Conservation (phyloP, 805 yeast genomes). For the Jamesozyma spencerorum region DNA sequence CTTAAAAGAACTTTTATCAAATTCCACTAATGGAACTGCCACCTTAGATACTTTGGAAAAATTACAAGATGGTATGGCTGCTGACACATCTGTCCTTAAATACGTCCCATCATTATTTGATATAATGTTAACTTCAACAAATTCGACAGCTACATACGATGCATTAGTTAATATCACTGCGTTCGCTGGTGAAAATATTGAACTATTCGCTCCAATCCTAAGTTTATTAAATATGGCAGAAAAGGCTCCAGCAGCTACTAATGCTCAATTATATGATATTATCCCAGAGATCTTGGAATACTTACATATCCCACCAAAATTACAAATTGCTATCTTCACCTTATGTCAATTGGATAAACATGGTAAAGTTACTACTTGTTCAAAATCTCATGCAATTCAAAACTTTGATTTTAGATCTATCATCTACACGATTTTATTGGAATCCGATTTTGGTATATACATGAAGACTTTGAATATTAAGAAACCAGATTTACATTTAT, state of each 20-base stretch:
- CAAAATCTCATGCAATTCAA: constrained; percentile 27
- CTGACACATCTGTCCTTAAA: constrained; percentile 9
- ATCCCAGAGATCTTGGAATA: constrained; percentile 21
- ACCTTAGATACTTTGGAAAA: constrained; percentile 14
- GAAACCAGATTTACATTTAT: constrained; percentile 22
- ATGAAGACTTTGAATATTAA: constrained; percentile 21
- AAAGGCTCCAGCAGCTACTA: constrained; percentile 9
- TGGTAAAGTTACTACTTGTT: constrained; percentile 19
- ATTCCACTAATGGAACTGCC: constrained; percentile 16
- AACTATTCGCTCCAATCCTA: constrained; percentile 17
- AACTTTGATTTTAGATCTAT: constrained; percentile 26
- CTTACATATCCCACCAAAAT: constrained; percentile 21
- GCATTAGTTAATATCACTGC: constrained; percentile 20
- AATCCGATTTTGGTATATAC: constrained; percentile 27
- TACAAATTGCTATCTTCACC: constrained; percentile 25
- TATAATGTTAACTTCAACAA: constrained; percentile 16
- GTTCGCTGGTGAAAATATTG: constrained; percentile 17
- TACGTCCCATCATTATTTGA: constrained; percentile 19
- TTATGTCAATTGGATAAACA: constrained; percentile 20
- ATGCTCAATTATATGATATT: constrained; percentile 16
- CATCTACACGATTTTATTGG: constrained; percentile 21
- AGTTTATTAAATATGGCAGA: constrained; percentile 14
- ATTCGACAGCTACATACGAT: constrained; percentile 19
- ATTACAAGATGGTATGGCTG: constrained; percentile 12
- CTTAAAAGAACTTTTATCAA: constrained; percentile 15